Percentiles rank a stretch among this genome's conserved stretches.
phyloP scores from a whole-genome alignment of 768 basidiomycete genomes.

The Tulasnella sp. region DNA sequence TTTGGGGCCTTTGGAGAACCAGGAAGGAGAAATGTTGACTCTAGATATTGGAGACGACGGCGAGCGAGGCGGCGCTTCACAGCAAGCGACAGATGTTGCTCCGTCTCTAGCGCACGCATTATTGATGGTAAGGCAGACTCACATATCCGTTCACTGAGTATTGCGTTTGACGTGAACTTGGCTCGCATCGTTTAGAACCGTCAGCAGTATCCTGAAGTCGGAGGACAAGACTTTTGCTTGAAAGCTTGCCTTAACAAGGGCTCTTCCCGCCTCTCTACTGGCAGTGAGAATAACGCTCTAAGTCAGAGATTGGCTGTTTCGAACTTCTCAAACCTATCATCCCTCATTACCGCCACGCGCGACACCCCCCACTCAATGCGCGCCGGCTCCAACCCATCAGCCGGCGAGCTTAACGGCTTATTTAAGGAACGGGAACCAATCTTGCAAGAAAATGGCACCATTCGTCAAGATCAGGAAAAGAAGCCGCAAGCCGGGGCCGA shows the following conservation, averaged over 20 bases:
- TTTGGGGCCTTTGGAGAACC: too few relatives aligned
- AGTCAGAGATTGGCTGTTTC: not conserved
- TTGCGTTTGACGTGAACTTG: too few relatives aligned
- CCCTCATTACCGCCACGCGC: slow-evolving; percentile 84
- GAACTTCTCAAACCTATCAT: too few relatives aligned
- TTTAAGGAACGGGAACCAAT: slow-evolving; percentile 99
- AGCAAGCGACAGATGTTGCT: too few relatives aligned
- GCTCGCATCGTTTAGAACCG: not conserved
- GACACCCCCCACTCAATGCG: slow-evolving; percentile 99
- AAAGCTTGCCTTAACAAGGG: not conserved
- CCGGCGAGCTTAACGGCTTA: slow-evolving; percentile 95
- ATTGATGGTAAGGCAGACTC: not conserved
- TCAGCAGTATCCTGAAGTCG: not conserved
- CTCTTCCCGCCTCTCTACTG: not conserved
- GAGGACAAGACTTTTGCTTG: not conserved
- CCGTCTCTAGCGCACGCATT: too few relatives aligned
- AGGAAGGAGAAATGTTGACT: too few relatives aligned
- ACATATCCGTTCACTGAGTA: not conserved
- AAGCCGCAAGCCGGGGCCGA: slow-evolving; percentile 98
- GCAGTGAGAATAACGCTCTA: not conserved
- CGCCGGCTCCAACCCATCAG: slow-evolving; percentile 98
- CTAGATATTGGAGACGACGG: too few relatives aligned
- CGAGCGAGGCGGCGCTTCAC: too few relatives aligned
- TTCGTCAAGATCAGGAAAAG: slow-evolving; percentile 90
- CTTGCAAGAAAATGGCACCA: slow-evolving; percentile 89